phyloP scores from a whole-genome alignment of 2,329 filamentous ascomycete species.

The Aphanocladium album region DNA sequence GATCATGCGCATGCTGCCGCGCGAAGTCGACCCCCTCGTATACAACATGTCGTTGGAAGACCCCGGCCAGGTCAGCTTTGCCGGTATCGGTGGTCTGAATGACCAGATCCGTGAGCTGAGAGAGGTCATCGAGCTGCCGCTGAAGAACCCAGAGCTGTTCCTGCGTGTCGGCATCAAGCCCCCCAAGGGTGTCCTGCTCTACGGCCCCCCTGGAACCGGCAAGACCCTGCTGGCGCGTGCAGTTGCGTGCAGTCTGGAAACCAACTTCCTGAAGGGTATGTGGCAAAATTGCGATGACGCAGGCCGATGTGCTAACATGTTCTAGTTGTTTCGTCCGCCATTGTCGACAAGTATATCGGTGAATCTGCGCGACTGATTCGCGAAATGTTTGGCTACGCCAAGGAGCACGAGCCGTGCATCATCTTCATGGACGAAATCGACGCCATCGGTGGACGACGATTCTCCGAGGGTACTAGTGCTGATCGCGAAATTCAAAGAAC shows the following conservation, averaged over 20 bases:
- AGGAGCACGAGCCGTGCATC: constrained; percentile 98
- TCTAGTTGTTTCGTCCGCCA: constrained; percentile 91
- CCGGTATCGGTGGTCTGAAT: constrained; percentile 93
- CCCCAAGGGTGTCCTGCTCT: constrained; percentile 92
- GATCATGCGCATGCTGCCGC: constrained; percentile 99
- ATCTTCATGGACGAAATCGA: constrained; percentile 99
- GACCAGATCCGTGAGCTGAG: constrained; percentile 96
- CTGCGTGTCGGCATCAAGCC: constrained; percentile 96
- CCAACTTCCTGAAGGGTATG: constrained; percentile 94
- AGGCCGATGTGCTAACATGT: constrained; percentile 7
- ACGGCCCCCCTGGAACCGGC: constrained; percentile 92
- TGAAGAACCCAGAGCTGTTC: constrained; percentile 99
- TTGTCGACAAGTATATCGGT: constrained; percentile 99
- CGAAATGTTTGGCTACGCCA: constrained; percentile 99
- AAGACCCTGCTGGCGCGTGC: constrained; percentile 93
- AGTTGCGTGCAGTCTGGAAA: constrained; percentile 93
- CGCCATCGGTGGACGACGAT: constrained; percentile 92
- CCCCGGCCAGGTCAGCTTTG: constrained; percentile 95
- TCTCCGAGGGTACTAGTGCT: constrained; percentile 94
- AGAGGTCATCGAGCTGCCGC: constrained; percentile 94
- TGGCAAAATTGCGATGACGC: constrained; percentile 5
- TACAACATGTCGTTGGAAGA: constrained; percentile 99
- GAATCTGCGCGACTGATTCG: constrained; percentile 95
- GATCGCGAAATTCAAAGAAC: constrained; percentile 98
- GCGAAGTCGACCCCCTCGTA: constrained; percentile 95